Conservation (phyloP, 2,329 filamentous ascomycete species). For the Didymella lethalis region DNA sequence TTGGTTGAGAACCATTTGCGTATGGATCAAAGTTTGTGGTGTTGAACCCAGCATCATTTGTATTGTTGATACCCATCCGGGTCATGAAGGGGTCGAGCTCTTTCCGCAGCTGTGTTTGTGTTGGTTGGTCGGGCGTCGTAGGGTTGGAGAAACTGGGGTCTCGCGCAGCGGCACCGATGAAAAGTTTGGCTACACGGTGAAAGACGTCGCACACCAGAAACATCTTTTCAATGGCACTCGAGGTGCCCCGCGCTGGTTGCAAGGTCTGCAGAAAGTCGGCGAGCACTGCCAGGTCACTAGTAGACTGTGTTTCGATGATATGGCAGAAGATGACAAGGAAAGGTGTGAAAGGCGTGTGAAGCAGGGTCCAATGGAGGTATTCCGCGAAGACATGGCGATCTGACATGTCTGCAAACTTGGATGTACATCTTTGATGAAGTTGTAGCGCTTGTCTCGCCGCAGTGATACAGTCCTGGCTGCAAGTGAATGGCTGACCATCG, state of each 20-base stretch:
- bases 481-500: constrained; percentile 26
- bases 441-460: constrained; percentile 48
- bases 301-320: constrained; percentile 45
- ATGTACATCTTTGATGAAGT: constrained; percentile 37
- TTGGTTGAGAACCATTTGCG: not conserved
- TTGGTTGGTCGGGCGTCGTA: constrained; percentile 9
- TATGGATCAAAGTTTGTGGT: constrained; percentile 1
- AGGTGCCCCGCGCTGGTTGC: constrained; percentile 17
- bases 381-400: constrained; percentile 28
- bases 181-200: constrained; percentile 21
- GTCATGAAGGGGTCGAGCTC: constrained; percentile 26
- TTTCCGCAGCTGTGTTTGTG: constrained; percentile 17
- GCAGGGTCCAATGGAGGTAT: constrained; percentile 36
- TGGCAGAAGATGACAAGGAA: constrained; percentile 46
- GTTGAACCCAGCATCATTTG: constrained; percentile 6
- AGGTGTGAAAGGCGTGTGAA: constrained; percentile 33
- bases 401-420: constrained; percentile 14
- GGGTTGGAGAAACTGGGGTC: constrained; percentile 13
- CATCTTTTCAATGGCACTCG: constrained; percentile 21
- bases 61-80: constrained; percentile 17
- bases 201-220: constrained; percentile 22
- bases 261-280: constrained; percentile 16
- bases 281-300: constrained; percentile 14
- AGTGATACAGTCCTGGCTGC: constrained; percentile 37
- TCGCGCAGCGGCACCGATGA: constrained; percentile 15